phyloP scores from a whole-genome alignment of 2,329 filamentous ascomycete genomes.

The Ascochyta viciae-villosae region DNA sequence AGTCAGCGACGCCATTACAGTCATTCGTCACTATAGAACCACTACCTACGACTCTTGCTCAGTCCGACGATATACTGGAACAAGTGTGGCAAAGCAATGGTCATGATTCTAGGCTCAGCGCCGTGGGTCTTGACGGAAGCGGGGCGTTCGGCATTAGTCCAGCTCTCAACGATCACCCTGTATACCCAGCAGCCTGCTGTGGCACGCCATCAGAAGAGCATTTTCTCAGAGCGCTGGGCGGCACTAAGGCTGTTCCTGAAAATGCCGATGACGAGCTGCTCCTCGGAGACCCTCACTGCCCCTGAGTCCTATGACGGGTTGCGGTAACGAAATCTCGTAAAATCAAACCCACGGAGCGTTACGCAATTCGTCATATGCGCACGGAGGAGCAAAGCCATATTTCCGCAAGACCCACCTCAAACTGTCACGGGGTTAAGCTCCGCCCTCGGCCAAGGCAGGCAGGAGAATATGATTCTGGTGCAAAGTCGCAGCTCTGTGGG shows the following conservation, averaged over 20 bases:
- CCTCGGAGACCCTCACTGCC: conserved; percentile 2
- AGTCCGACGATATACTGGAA: conserved; percentile 1
- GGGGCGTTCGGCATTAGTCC: background rate
- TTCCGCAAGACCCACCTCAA: background rate
- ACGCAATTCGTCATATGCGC: background rate
- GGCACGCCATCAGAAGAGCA: background rate
- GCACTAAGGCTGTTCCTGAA: background rate
- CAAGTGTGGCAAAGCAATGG: background rate
- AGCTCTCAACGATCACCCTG: background rate
- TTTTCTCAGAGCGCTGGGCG: background rate
- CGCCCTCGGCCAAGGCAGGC: background rate
- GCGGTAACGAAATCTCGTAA: background rate
- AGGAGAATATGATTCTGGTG: background rate
- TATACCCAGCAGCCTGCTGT: background rate
- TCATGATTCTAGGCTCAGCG: background rate
- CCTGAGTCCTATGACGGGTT: background rate
- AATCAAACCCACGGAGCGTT: background rate
- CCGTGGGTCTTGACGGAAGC: background rate
- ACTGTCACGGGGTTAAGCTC: background rate
- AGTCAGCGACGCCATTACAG: conserved; percentile 8
- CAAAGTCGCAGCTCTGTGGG: background rate
- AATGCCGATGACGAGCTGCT: conserved; percentile 4
- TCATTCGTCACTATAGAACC: conserved; percentile 14
- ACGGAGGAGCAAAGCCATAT: background rate
- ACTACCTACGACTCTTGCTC: background rate